Evolutionary conservation across 2,329 filamentous ascomycete genomes (phyloP).

Genomic region (Cryphonectria japonica): DNA sequence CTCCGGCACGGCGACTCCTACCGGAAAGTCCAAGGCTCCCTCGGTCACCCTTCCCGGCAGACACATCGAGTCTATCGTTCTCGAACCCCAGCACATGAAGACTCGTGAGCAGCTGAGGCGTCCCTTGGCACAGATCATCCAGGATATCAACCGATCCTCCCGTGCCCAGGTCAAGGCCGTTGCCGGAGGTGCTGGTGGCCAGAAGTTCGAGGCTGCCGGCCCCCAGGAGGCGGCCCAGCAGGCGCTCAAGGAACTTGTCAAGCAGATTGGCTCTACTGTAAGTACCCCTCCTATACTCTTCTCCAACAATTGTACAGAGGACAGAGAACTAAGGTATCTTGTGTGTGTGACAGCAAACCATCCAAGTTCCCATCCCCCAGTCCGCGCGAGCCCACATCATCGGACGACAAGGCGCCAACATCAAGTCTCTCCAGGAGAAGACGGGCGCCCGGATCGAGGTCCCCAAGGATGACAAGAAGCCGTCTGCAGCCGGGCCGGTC

Average conservation of each 20-base stretch:
- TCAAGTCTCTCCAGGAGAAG: constrained; percentile 86
- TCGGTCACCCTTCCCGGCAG: constrained; percentile 80
- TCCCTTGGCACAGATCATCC: constrained; percentile 81
- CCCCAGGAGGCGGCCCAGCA: constrained; percentile 82
- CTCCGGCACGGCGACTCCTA: constrained; percentile 59
- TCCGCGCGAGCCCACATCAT: constrained; percentile 90
- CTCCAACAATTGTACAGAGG: not conserved
- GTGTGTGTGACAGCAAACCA: constrained; percentile 46
- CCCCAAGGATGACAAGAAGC: constrained; percentile 74
- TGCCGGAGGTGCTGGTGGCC: constrained; percentile 69
- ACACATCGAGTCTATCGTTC: constrained; percentile 74
- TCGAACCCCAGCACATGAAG: constrained; percentile 76
- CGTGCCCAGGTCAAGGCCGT: constrained; percentile 83
- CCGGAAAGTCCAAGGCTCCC: constrained; percentile 46
- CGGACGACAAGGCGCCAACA: constrained; percentile 85
- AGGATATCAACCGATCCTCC: constrained; percentile 90
- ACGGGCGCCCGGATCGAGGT: constrained; percentile 91
- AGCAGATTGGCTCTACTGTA: constrained; percentile 86
- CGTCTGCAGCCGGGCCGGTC: constrained; percentile 49
- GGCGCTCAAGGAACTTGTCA: constrained; percentile 85
- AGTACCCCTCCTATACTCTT: constrained; percentile 33
- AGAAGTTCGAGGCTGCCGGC: constrained; percentile 84
- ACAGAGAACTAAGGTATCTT: not conserved
- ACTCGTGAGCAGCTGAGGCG: constrained; percentile 80
- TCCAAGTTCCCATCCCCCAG: constrained; percentile 79